Evolutionary conservation across 2,329 filamentous ascomycete genomes (phyloP).

Genomic region (Microdochium bolleyi): DNA sequence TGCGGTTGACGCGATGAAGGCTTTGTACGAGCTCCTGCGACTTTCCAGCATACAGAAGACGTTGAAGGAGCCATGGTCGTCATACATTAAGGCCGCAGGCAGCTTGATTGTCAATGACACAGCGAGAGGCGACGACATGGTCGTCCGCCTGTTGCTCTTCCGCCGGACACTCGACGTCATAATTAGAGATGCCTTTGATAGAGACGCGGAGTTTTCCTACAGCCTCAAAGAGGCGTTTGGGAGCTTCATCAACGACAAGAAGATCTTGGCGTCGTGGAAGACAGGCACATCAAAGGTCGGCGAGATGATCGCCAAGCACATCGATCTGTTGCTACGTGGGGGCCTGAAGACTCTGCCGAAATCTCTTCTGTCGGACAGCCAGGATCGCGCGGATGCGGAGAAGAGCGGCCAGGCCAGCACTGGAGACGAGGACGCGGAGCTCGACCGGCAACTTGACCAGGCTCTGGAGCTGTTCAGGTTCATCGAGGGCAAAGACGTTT

Average conservation of each 20-base stretch:
- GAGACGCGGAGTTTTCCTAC: slow-evolving; percentile 69
- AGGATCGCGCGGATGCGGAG: slow-evolving; percentile 49
- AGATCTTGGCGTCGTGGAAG: slow-evolving; percentile 61
- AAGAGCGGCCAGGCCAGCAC: slow-evolving; percentile 57
- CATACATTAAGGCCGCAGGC: slow-evolving; percentile 72
- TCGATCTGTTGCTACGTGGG: slow-evolving; percentile 80
- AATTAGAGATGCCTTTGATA: slow-evolving; percentile 67
- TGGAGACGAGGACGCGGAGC: slow-evolving; percentile 82
- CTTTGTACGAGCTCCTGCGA: slow-evolving; percentile 70
- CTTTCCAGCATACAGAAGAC: slow-evolving; percentile 62
- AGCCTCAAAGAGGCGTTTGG: slow-evolving; percentile 79
- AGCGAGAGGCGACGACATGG: slow-evolving; percentile 75
- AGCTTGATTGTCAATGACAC: slow-evolving; percentile 73
- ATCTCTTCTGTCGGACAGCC: slow-evolving; percentile 54
- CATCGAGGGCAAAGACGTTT: slow-evolving; percentile 93
- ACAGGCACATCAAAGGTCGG: slow-evolving; percentile 89
- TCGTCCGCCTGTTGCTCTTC: slow-evolving; percentile 71
- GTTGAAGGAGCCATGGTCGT: slow-evolving; percentile 65
- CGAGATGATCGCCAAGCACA: slow-evolving; percentile 97
- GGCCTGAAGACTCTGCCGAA: slow-evolving; percentile 77
- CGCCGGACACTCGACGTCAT: slow-evolving; percentile 73
- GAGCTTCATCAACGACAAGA: slow-evolving; percentile 86
- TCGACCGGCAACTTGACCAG: slow-evolving; percentile 87
- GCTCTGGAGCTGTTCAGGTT: slow-evolving; percentile 93
- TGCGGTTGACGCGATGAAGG: slow-evolving; percentile 62